Evolutionary conservation across 306 rosid genomes (phyloP).

Genomic region (Castanopsis chinensis): DNA sequence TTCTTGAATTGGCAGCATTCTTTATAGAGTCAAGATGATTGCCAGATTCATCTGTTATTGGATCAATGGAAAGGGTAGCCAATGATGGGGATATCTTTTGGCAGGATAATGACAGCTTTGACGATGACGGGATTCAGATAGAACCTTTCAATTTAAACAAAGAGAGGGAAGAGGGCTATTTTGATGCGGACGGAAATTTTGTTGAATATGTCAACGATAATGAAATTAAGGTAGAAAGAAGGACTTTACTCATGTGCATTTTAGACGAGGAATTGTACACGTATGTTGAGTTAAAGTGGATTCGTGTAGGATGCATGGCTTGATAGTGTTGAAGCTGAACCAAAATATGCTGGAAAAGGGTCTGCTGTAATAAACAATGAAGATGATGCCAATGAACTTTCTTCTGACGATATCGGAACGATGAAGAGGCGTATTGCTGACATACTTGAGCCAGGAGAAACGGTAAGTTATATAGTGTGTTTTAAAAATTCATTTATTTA

Average conservation of each 20-base stretch:
- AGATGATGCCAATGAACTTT: conserved; percentile 54
- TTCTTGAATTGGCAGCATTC: conserved; percentile 20
- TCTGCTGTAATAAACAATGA: conserved; percentile 32
- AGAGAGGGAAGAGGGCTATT: conserved; percentile 96
- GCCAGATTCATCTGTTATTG: conserved; percentile 30
- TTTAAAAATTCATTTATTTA: conserved; percentile 9
- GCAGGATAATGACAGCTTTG: conserved; percentile 66
- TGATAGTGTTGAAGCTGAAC: conserved; percentile 73
- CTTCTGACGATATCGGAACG: conserved; percentile 61
- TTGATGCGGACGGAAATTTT: conserved; percentile 77
- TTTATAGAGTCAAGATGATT: conserved; percentile 30
- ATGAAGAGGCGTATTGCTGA: conserved; percentile 88
- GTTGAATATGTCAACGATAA: conserved; percentile 73
- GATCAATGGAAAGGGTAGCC: conserved; percentile 37
- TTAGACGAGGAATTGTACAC: not conserved
- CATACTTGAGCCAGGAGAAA: conserved; percentile 78
- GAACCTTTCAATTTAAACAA: conserved; percentile 86
- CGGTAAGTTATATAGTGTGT: conserved; percentile 33
- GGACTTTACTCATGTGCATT: not conserved
- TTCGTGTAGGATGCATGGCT: conserved; percentile 86
- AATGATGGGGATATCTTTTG: conserved; percentile 45
- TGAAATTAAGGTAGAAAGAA: conserved; percentile 41
- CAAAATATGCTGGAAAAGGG: conserved; percentile 58
- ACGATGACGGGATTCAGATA: conserved; percentile 76
- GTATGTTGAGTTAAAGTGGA: conserved; percentile 16